Base-by-base conservation (phyloP, 2,329 filamentous ascomycete species). In the Periconia sp. region DNA sequence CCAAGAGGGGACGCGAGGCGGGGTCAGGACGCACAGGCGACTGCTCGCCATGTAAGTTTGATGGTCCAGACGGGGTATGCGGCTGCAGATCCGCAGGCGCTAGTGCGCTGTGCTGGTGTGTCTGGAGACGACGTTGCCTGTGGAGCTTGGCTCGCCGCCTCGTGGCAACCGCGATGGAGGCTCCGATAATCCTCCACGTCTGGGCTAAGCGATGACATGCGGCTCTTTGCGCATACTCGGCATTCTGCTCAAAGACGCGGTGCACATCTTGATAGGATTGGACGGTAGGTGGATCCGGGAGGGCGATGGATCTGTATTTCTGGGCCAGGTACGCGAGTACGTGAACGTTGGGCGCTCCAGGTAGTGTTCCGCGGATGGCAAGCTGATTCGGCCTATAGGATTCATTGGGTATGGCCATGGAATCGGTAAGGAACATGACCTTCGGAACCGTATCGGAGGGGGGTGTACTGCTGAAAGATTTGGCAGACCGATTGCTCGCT, bases 181-280 rank as follows among this genome's bases (percentile, higher is more conserved):
- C 75, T 50, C 79, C 80, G 33, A 85, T 68, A 19, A 86, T 77
- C 50, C 78, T 79, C 84, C 84, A 87, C 18, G 82, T 82, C 57
- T 85, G 81, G 31, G 84, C 81, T 44, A 83, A 71, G 50, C 79
- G 76, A 58, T 80, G 74, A 56, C 80, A 70, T 40, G 78, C 77
- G 33, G 77, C 76, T 52, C 76, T 71, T 56, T 83, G 76, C 23
- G 82, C 82, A 58, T 80, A 76, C 44, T 77, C 72, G 6, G 81
- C 81, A 67, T 86, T 86, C 33, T 79, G 75, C 49, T 80, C 75
- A 47, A 85, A 79, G 6, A 76, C 74, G 10, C 76, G 72, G 37
- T 70, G 61, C 13, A 76, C 35, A 6, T 70, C 64, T 7, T 66
- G 23, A 47, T 69, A 76, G 10, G 71, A 70, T 44, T 75, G 69